Conservation (phyloP, 2,329 filamentous ascomycete genomes). For the Colletotrichum sp. region DNA sequence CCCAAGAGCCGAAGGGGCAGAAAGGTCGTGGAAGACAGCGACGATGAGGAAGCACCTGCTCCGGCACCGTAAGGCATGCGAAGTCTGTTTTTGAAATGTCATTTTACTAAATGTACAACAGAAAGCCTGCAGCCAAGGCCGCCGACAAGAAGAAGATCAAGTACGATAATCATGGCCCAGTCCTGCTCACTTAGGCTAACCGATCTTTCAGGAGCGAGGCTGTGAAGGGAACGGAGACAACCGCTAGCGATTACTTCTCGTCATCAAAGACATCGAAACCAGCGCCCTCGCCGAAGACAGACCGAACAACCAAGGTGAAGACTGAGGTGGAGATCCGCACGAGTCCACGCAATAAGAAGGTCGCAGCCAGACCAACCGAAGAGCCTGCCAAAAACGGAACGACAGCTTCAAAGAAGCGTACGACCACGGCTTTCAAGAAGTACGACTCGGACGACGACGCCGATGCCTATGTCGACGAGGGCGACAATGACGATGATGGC, state of each 20-base stretch:
- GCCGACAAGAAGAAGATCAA: constrained; percentile 59
- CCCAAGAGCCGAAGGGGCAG: constrained; percentile 54
- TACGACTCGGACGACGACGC: constrained; percentile 54
- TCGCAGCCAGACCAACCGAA: constrained; percentile 32
- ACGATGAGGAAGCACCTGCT: constrained; percentile 70
- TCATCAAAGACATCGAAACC: constrained; percentile 46
- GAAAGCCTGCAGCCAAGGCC: constrained; percentile 36
- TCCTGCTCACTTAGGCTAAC: constrained; percentile 3
- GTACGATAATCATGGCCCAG: constrained; percentile 38
- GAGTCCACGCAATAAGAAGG: constrained; percentile 55
- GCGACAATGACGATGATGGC: constrained; percentile 74
- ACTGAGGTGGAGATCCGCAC: constrained; percentile 53
- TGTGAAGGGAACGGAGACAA: constrained; percentile 55
- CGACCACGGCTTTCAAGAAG: constrained; percentile 45
- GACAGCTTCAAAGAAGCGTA: constrained; percentile 44
- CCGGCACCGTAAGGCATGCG: constrained; percentile 17
- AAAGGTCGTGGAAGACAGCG: constrained; percentile 81
- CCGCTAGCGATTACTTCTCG: constrained; percentile 64
- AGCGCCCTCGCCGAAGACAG: constrained; percentile 44
- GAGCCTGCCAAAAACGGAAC: constrained; percentile 30
- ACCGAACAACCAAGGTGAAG: constrained; percentile 41
- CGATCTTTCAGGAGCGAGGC: constrained; percentile 39
- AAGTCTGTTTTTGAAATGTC: neutral
- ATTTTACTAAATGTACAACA: neutral
- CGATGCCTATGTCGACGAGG: constrained; percentile 68